phyloP scores from a whole-genome alignment of 768 basidiomycete genomes.

The Leccinellum rugosiceps region DNA sequence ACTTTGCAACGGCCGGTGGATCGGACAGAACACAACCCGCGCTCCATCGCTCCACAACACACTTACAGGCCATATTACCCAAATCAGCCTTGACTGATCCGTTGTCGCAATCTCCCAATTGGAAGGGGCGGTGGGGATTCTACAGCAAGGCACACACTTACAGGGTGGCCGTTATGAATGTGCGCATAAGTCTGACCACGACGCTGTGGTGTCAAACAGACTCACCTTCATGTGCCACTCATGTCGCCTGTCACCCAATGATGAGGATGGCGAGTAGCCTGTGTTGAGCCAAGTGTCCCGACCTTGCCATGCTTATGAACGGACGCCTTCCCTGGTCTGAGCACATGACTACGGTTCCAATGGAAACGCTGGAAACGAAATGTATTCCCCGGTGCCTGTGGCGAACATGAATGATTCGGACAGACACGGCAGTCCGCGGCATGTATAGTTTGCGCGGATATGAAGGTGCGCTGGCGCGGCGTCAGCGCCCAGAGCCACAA shows the following conservation, averaged over 20 bases:
- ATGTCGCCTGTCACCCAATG: not conserved
- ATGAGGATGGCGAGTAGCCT: not conserved
- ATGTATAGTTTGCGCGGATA: constrained; percentile 27
- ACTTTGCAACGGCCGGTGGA: not conserved
- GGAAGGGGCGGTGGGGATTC: not conserved
- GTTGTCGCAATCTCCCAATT: not conserved
- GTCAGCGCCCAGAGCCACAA: constrained; percentile 9
- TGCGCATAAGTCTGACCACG: not conserved
- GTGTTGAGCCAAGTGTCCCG: not conserved
- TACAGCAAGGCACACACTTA: not conserved
- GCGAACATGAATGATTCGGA: constrained; percentile 24
- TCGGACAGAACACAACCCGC: not conserved
- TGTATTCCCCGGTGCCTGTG: constrained; percentile 29
- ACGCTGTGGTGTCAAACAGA: not conserved
- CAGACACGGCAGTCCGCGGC: constrained; percentile 26
- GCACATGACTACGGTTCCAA: constrained; percentile 21
- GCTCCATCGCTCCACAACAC: constrained; percentile 13
- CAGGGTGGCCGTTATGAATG: not conserved
- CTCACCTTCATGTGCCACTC: not conserved
- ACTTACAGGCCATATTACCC: not conserved
- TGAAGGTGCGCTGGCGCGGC: constrained; percentile 21
- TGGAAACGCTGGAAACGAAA: constrained; percentile 21
- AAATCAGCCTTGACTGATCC: not conserved
- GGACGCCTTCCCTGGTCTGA: not conserved
- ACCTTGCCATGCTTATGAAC: not conserved